A percentile compares a stretch with the other conserved stretches of the same genome.
These are phyloP conservation scores for Radiomyces spectabilis DNA, from an alignment of 192 early-diverging fungal species.

Conservation along the genomic window DNA sequence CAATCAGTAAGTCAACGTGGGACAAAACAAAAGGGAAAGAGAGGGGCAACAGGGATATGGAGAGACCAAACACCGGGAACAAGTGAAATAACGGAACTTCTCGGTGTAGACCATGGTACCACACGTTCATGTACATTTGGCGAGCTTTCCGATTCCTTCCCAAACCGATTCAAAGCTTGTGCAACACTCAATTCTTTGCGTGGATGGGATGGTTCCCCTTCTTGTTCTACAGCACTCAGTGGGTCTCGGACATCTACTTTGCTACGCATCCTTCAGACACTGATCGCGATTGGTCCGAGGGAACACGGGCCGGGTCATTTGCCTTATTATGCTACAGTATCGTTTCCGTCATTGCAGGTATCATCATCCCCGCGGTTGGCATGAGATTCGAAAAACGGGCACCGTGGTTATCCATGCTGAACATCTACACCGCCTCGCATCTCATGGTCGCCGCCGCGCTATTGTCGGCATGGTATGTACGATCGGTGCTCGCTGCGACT, in stretches of 20 bases:
- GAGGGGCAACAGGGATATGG: too few relatives aligned
- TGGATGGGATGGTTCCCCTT: slow-evolving; percentile 99
- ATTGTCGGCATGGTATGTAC: slow-evolving; percentile 56
- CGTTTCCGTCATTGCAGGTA: slow-evolving; percentile 58
- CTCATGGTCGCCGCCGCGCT: slow-evolving; percentile 60
- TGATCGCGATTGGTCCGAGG: slow-evolving; percentile 35
- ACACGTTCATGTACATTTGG: slow-evolving; percentile 44
- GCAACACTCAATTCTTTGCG: slow-evolving; percentile 89
- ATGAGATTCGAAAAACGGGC: slow-evolving; percentile 7
- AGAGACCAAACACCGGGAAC: too few relatives aligned
- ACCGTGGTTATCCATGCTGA: slow-evolving; percentile 32
- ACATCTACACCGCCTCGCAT: slow-evolving; percentile 69
- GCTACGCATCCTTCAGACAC: slow-evolving; percentile 20
- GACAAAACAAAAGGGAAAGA: background rate
- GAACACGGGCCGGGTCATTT: slow-evolving; percentile 79
- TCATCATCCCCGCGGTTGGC: slow-evolving; percentile 53
- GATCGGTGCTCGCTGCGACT: slow-evolving; percentile 52
- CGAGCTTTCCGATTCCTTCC: slow-evolving; percentile 62
- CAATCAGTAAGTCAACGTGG: slow-evolving; percentile 1
- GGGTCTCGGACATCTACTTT: slow-evolving; percentile 56
- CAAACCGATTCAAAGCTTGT: slow-evolving; percentile 63
- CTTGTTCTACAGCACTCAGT: slow-evolving; percentile 80
- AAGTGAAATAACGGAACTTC: too few relatives aligned
- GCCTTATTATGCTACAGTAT: slow-evolving; percentile 76
- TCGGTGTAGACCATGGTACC: slow-evolving; percentile 35